Conservation (phyloP, 306 rosid species). For the Gleditsia sinensis region DNA sequence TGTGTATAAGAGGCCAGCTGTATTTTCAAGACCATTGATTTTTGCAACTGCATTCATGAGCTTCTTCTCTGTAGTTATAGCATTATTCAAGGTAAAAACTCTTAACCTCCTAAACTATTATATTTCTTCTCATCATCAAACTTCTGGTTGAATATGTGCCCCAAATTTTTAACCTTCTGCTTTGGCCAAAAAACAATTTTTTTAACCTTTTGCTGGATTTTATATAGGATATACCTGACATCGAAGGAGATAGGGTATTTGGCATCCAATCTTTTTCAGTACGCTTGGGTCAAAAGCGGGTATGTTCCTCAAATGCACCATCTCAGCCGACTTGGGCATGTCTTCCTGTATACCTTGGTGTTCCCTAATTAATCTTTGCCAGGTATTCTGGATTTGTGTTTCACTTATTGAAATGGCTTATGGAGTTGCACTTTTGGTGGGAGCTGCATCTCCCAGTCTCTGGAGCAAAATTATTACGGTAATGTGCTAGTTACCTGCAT, state of each 20-base stretch:
- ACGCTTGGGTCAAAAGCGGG: constrained; percentile 85
- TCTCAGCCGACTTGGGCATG: constrained; percentile 20
- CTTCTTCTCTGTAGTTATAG: constrained; percentile 97
- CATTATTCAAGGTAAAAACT: constrained; percentile 83
- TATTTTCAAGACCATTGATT: constrained; percentile 75
- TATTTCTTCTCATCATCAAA: constrained; percentile 16
- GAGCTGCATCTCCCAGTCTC: constrained; percentile 67
- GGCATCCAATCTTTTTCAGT: constrained; percentile 90
- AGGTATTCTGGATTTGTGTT: constrained; percentile 96
- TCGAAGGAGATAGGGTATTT: constrained; percentile 85
- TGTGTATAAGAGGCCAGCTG: constrained; percentile 78
- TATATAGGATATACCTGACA: constrained; percentile 90
- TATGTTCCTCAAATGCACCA: constrained; percentile 38
- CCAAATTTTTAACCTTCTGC: no score
- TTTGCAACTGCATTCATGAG: constrained; percentile 97
- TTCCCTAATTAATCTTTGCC: constrained; percentile 41
- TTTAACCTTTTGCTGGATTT: constrained; percentile 24
- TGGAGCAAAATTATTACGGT: constrained; percentile 88
- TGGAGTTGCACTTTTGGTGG: constrained; percentile 68
- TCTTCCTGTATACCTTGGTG: not conserved
- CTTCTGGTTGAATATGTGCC: constrained; percentile 22
- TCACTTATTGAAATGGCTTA: constrained; percentile 86
- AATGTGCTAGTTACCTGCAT: constrained; percentile 33
- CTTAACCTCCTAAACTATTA: constrained; percentile 9
- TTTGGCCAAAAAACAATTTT: no score